Evolutionary conservation across 257 asterid species (phyloP).

Genomic region (Solanum clarkiae): DNA sequence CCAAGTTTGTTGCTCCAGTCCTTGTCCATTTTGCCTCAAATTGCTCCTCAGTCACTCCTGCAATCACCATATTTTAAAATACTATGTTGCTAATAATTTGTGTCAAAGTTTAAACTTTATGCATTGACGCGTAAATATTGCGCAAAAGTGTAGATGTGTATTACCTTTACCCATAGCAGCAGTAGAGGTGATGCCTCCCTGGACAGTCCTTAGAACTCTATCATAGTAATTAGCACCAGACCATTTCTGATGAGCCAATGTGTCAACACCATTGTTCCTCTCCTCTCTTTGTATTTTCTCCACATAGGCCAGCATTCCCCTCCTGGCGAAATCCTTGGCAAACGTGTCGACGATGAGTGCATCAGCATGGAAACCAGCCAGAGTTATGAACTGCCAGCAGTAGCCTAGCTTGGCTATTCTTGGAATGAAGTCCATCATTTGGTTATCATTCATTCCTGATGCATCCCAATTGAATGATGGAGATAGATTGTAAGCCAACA

Average conservation of each 20-base stretch:
- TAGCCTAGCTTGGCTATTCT: slow-evolving; percentile 72
- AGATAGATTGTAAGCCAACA: slow-evolving; percentile 90
- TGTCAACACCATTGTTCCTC: slow-evolving; percentile 81
- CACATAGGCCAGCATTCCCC: slow-evolving; percentile 92
- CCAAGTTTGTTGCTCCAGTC: slow-evolving; percentile 37
- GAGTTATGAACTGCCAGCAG: slow-evolving; percentile 94
- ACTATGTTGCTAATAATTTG: background rate
- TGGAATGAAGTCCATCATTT: slow-evolving; percentile 87
- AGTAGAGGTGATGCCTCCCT: slow-evolving; percentile 93
- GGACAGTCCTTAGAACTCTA: slow-evolving; percentile 81
- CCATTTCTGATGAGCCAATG: slow-evolving; percentile 98
- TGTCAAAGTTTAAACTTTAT: background rate
- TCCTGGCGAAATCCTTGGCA: slow-evolving; percentile 59
- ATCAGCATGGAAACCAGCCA: slow-evolving; percentile 86
- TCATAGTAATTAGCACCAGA: slow-evolving; percentile 97
- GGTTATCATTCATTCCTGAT: slow-evolving; percentile 74
- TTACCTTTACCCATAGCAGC: slow-evolving; percentile 98
- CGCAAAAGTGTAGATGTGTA: background rate
- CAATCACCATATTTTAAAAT: background rate
- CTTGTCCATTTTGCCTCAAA: slow-evolving; percentile 84
- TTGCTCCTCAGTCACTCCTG: slow-evolving; percentile 96
- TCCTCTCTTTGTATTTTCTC: slow-evolving; percentile 95
- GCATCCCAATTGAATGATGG: slow-evolving; percentile 99
- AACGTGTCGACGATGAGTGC: slow-evolving; percentile 79
- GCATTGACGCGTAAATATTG: background rate